Evolutionary conservation across 176 grass and related monocot genomes (phyloP).

Genomic region (Panicum miliaceum): DNA sequence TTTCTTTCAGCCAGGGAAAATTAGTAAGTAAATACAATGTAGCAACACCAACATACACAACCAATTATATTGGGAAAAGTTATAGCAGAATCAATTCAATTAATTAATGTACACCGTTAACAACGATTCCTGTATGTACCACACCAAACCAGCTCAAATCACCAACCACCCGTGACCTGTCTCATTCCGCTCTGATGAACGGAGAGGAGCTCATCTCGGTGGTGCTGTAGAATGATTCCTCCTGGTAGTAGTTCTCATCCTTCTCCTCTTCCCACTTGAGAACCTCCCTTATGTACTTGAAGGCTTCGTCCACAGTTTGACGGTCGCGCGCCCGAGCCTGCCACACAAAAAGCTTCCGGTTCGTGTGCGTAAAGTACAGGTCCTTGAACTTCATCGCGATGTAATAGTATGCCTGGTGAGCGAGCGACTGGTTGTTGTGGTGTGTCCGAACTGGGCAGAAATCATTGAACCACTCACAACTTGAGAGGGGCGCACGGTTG

Average conservation of each 20-base stretch:
- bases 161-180: neutral
- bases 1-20: neutral
- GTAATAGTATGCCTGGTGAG: conserved; percentile 89
- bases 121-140: conserved; percentile 5
- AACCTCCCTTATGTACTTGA: conserved; percentile 84
- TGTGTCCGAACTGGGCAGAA: conserved; percentile 75
- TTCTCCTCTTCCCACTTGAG: conserved; percentile 91
- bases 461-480: conserved; percentile 82
- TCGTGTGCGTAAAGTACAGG: conserved; percentile 61
- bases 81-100: conserved; percentile 1
- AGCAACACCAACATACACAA: neutral
- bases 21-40: neutral
- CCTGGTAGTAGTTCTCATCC: conserved; percentile 66
- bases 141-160: conserved; percentile 24
- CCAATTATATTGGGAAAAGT: neutral
- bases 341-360: conserved; percentile 85
- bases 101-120: conserved; percentile 39
- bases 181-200: conserved; percentile 77
- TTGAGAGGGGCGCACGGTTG: conserved; percentile 46
- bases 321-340: conserved; percentile 67
- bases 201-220: conserved; percentile 89
- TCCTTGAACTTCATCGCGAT: conserved; percentile 92
- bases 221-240: conserved; percentile 88
- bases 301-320: conserved; percentile 72
- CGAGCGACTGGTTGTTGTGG: conserved; percentile 72